phyloP scores from a whole-genome alignment of 768 basidiomycete genomes.

The Pulveroboletus sp. region DNA sequence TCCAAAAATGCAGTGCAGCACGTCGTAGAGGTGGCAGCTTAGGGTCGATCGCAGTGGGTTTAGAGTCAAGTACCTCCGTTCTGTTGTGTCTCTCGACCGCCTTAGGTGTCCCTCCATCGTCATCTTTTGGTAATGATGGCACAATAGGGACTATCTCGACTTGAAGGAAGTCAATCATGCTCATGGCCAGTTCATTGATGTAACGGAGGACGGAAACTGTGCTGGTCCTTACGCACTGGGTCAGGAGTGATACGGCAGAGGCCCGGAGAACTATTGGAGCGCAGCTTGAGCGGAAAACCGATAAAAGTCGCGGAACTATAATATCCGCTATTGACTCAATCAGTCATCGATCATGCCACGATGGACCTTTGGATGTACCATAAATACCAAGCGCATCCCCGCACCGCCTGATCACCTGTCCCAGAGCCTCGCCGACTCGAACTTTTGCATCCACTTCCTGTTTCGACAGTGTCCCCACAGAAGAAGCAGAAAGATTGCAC shows the following conservation, averaged over 20 bases:
- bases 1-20: conserved; percentile 80
- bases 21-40: conserved; percentile 80
- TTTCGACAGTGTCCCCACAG: conserved; percentile 36
- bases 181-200: conserved; percentile 52
- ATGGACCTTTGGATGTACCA: conserved; percentile 41
- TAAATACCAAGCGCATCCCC: conserved; percentile 65
- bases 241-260: conserved; percentile 66
- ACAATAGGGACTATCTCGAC: conserved; percentile 43
- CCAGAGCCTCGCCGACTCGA: conserved; percentile 82
- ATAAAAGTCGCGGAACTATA: conserved; percentile 68
- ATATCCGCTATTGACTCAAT: conserved; percentile 48
- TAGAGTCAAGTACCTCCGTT: conserved; percentile 39
- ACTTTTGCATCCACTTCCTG: conserved; percentile 70
- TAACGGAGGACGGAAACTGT: conserved; percentile 61
- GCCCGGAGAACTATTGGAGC: conserved; percentile 71
- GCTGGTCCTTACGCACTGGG: conserved; percentile 64
- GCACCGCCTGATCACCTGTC: conserved; percentile 66
- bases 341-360: neutral
- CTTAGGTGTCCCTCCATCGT: conserved; percentile 5
- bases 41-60: conserved; percentile 52
- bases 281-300: conserved; percentile 50
- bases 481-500: conserved; percentile 43
- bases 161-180: conserved; percentile 75
- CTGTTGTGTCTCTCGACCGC: conserved; percentile 7
- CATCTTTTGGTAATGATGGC: conserved; percentile 14